A percentile compares a stretch with the other conserved stretches of the same genome.
Conservation (phyloP, 1,284 basidiomycete species). For the Ganoderma meredithae region DNA sequence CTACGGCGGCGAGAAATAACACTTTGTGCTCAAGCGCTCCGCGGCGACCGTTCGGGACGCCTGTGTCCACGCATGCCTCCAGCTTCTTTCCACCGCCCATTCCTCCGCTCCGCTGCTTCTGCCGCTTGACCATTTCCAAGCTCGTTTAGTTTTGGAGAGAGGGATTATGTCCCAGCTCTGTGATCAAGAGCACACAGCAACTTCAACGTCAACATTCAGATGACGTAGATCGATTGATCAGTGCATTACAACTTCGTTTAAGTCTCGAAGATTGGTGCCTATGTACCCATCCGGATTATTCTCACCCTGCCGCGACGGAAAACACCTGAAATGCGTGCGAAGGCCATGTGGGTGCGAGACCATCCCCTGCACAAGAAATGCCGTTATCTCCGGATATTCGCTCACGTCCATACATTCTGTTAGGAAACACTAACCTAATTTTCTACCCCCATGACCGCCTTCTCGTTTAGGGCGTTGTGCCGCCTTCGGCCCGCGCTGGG, state of each 20-base stretch:
- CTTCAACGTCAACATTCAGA: no score
- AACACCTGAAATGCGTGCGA: not conserved
- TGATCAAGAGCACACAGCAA: no score
- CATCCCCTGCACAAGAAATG: not conserved
- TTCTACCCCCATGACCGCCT: not conserved
- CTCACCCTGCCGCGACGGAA: not conserved
- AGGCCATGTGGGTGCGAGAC: not conserved
- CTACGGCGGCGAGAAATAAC: not conserved
- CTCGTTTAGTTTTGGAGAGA: no score
- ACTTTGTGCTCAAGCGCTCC: not conserved
- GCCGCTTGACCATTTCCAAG: not conserved
- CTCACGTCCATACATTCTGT: not conserved
- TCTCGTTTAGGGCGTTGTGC: not conserved
- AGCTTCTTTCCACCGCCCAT: not conserved
- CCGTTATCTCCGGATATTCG: not conserved
- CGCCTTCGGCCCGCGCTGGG: slow-evolving; percentile 20
- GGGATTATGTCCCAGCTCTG: no score
- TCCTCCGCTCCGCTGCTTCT: not conserved
- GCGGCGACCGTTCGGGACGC: not conserved
- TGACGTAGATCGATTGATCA: not conserved
- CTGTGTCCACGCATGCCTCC: not conserved
- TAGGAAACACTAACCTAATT: not conserved
- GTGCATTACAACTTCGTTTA: not conserved
- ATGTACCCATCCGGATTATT: not conserved
- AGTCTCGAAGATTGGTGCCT: not conserved